phyloP scores from a whole-genome alignment of 371 early-diverging fungal genomes.

The Rhizomucor miehei region DNA sequence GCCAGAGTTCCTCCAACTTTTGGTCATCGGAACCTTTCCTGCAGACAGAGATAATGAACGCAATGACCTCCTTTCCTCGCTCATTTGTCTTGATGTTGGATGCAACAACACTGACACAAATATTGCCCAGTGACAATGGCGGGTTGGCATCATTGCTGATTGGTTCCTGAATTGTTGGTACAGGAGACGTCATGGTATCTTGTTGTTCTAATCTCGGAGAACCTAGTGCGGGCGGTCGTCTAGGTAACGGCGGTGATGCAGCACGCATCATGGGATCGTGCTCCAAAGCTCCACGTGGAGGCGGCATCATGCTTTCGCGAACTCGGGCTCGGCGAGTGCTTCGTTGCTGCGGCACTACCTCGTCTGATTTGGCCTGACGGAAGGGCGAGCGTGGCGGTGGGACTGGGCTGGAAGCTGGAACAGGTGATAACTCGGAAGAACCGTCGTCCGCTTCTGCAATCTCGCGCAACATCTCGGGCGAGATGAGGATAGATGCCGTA shows the following conservation, averaged over 20 bases:
- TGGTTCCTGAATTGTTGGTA: conserved; percentile 12
- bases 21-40: conserved; percentile 13
- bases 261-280: conserved; percentile 39
- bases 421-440: conserved; percentile 8
- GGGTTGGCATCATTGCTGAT: neutral
- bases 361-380: conserved; percentile 11
- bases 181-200: conserved; percentile 1
- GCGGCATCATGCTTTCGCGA: conserved; percentile 13
- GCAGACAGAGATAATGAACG: conserved; percentile 49
- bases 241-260: conserved; percentile 35
- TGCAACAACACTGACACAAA: conserved; percentile 53
- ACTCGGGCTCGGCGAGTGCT: conserved; percentile 17
- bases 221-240: neutral
- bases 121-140: conserved; percentile 5
- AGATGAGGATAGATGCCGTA: conserved; percentile 16
- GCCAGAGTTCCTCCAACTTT: conserved; percentile 63
- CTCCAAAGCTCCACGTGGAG: conserved; percentile 12
- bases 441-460: conserved; percentile 21
- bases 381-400: conserved; percentile 24
- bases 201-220: conserved; percentile 1
- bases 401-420: conserved; percentile 12
- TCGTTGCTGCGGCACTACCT: conserved; percentile 6
- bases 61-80: conserved; percentile 73
- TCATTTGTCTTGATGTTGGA: conserved; percentile 76
- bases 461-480: conserved; percentile 16